Conservation (phyloP, 2,329 filamentous ascomycete genomes). For the Cercospora beticola region DNA sequence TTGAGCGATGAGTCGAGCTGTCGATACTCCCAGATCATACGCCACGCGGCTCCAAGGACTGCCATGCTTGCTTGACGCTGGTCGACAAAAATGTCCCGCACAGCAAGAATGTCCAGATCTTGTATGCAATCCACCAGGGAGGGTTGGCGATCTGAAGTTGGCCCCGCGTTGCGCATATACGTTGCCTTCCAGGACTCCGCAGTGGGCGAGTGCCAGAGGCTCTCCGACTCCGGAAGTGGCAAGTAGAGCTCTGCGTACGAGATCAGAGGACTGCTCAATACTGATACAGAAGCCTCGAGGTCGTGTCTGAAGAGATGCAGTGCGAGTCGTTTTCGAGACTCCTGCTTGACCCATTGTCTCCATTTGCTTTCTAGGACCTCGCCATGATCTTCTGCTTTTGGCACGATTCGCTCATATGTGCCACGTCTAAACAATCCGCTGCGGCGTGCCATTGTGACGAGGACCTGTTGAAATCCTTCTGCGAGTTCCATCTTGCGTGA, state of each 20-base stretch:
- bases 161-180: conserved; percentile 49
- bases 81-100: conserved; percentile 55
- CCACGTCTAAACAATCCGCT: conserved; percentile 59
- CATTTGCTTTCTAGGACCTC: conserved; percentile 63
- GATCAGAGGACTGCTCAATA: conserved; percentile 63
- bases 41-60: conserved; percentile 66
- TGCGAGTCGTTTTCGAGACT: conserved; percentile 67
- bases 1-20: conserved; percentile 57
- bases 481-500: conserved; percentile 60
- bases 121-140: conserved; percentile 58
- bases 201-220: conserved; percentile 65
- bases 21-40: conserved; percentile 65
- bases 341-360: conserved; percentile 62
- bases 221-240: conserved; percentile 61
- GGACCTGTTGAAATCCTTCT: conserved; percentile 57
- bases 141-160: conserved; percentile 46
- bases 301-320: conserved; percentile 67
- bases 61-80: conserved; percentile 57
- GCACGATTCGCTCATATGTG: conserved; percentile 46
- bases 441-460: conserved; percentile 55
- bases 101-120: conserved; percentile 54
- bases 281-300: conserved; percentile 65
- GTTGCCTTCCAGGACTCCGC: conserved; percentile 64
- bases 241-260: conserved; percentile 69
- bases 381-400: conserved; percentile 57